Base-by-base conservation (phyloP, 2,329 filamentous ascomycete species). In the Cryphonectria carpinicola region DNA sequence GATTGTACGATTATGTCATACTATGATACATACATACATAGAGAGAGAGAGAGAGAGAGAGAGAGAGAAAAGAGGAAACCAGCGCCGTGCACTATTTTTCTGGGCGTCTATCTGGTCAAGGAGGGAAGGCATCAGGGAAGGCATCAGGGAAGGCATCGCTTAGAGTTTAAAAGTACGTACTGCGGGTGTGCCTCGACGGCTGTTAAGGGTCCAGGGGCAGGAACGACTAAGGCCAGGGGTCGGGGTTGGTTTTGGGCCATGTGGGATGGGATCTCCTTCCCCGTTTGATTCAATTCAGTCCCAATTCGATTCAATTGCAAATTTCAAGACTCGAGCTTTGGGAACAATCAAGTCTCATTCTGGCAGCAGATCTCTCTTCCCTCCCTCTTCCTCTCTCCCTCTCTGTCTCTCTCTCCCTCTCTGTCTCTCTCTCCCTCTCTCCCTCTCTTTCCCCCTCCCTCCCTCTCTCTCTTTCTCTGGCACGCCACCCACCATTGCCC, bases 201-300 rank as follows among this genome's bases (percentile, higher is more conserved):
- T 32, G 32, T 43, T 17, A 14, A 43, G 14, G 41, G 41, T 49
- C 43, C 43, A 49, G 43, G 43, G 43, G 43, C 43, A 49, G n/a
- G 46, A 49, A 49, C 46, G 17, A 7, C 43, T 11, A n/a, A 49
- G 46, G 46, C 22, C 46, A 49, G 46, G 46, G 46, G 46, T 19
- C 22, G 8, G 46, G 46, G 8, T 49, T 49, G 22, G 46, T n/a
- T 49, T 49, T 49, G 22, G 46, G 52, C 52, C 25, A 28, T 56
- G 52, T 56, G 25, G 52, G 10, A 10, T 58, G 54, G 54, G 28
- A 58, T 58, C 54, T 58, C 54, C 28, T 58, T 58, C 54, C 54
- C 28, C 28, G 54, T 58, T 32, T 32, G 54, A 32, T 19, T 14
- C 54, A 58, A 58, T 58, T 58, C 54, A 17, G 17, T 58, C 54